A percentile compares a stretch with the other conserved stretches of the same genome.
These are phyloP conservation scores for Hansenula anomala DNA, from an alignment of 1,139 yeast species.

Conservation along the genomic window DNA sequence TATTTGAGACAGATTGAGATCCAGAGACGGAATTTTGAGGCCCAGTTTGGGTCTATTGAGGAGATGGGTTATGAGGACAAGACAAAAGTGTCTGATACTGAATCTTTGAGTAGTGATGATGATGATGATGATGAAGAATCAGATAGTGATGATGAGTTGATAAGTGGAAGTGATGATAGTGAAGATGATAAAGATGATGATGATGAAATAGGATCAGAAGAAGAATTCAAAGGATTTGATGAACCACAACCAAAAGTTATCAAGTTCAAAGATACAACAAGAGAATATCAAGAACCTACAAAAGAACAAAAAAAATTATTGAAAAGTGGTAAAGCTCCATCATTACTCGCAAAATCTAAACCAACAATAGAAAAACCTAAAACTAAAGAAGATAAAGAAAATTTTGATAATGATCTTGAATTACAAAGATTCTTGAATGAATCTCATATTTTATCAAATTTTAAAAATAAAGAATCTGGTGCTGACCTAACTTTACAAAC, in stretches of 20 bases:
- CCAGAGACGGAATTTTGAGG: constrained; percentile 60
- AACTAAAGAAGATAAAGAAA: constrained; percentile 32
- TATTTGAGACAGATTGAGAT: constrained; percentile 45
- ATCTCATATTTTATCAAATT: constrained; percentile 74
- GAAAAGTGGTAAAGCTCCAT: constrained; percentile 6
- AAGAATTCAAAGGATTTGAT: constrained; percentile 11
- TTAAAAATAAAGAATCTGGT: constrained; percentile 52
- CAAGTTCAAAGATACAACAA: constrained; percentile 36
- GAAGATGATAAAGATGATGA: constrained; percentile 12
- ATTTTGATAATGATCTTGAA: constrained; percentile 76
- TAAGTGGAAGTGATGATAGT: constrained; percentile 13
- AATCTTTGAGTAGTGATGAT: constrained; percentile 8
- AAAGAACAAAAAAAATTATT: constrained; percentile 38
- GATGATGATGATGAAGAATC: constrained; percentile 21
- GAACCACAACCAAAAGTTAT: constrained; percentile 36
- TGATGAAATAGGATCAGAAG: constrained; percentile 8
- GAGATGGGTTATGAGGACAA: constrained; percentile 56
- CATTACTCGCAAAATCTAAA: constrained; percentile 9
- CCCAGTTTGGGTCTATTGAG: constrained; percentile 63
- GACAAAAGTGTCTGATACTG: constrained; percentile 25
- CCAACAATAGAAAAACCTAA: constrained; percentile 4
- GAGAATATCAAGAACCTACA: constrained; percentile 28
- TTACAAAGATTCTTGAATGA: constrained; percentile 78
- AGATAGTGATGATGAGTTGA: constrained; percentile 15
- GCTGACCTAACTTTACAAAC: constrained; percentile 73